These are phyloP conservation scores for Erythrobasidium hasegawianum DNA, from an alignment of 1,284 basidiomycete species.

Conservation along the genomic window DNA sequence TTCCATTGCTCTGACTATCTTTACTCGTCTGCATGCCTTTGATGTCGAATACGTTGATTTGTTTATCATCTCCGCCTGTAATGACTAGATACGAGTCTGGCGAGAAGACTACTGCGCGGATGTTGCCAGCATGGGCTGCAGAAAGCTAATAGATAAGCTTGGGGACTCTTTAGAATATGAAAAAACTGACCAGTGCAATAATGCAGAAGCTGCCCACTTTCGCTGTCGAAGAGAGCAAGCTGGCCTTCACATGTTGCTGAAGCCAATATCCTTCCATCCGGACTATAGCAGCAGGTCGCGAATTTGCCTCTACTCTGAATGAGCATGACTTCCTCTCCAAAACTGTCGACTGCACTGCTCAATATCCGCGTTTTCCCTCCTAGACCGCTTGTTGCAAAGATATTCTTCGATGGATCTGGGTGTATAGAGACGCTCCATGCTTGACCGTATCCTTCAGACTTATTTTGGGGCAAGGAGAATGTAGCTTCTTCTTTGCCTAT, in stretches of 20 bases:
- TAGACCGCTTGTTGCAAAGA: conserved; percentile 39
- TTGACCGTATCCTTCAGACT: conserved; percentile 9
- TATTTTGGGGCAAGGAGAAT: not conserved
- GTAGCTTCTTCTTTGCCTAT: conserved; percentile 26
- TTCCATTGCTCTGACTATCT: conserved; percentile 19
- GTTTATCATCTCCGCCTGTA: conserved; percentile 44
- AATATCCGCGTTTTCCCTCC: conserved; percentile 38
- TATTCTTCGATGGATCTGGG: conserved; percentile 34
- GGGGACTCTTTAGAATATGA: not conserved
- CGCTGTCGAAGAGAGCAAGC: conserved; percentile 40
- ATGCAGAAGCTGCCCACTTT: conserved; percentile 40
- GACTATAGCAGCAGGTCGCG: conserved; percentile 39
- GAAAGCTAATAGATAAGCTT: not conserved
- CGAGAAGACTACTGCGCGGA: conserved; percentile 43
- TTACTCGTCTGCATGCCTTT: conserved; percentile 35
- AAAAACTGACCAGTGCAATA: conserved; percentile 39
- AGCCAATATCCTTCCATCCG: conserved; percentile 38
- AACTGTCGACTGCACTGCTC: conserved; percentile 36
- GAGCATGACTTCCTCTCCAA: conserved; percentile 39
- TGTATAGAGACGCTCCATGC: conserved; percentile 34
- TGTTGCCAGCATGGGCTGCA: conserved; percentile 42
- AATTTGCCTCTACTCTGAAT: conserved; percentile 41
- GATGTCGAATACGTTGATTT: conserved; percentile 44
- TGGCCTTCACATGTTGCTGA: conserved; percentile 39
- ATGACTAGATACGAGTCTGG: conserved; percentile 41